A percentile compares a stretch with the other conserved stretches of the same genome.
phyloP scores from a whole-genome alignment of 441 rosid species.

The Heliophila coronopifolia region DNA sequence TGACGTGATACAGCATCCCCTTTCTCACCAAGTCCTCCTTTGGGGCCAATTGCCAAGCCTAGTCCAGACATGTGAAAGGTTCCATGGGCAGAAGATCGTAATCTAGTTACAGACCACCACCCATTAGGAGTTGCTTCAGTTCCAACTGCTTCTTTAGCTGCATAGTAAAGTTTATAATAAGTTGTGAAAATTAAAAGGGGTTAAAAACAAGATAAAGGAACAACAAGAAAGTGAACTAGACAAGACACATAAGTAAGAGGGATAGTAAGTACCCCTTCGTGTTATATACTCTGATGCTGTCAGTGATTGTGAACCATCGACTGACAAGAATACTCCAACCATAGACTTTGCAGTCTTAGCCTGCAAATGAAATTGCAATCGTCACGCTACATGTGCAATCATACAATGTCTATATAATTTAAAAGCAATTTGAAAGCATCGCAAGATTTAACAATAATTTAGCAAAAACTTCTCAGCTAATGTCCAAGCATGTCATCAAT shows the following conservation, averaged over 20 bases:
- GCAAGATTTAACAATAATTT: not conserved
- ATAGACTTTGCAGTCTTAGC: slow-evolving; percentile 83
- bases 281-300: slow-evolving; percentile 65
- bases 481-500: slow-evolving; percentile 28
- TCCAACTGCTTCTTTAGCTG: slow-evolving; percentile 95
- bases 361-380: slow-evolving; percentile 39
- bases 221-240: slow-evolving; percentile 2
- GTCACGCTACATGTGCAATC: slow-evolving; percentile 6
- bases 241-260: slow-evolving; percentile 6
- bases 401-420: not conserved
- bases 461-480: slow-evolving; percentile 5
- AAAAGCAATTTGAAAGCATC: slow-evolving; percentile 2
- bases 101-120: slow-evolving; percentile 88
- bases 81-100: slow-evolving; percentile 97
- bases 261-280: slow-evolving; percentile 56
- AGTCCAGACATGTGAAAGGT: slow-evolving; percentile 76
- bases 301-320: slow-evolving; percentile 68
- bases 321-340: slow-evolving; percentile 70
- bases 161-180: slow-evolving; percentile 17
- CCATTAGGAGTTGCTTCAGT: slow-evolving; percentile 90
- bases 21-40: slow-evolving; percentile 95
- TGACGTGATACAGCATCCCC: slow-evolving; percentile 92
- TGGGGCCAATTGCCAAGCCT: slow-evolving; percentile 79
- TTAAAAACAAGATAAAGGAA: not conserved
- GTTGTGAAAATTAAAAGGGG: slow-evolving; percentile 2